Percentiles rank a stretch among this genome's conserved stretches.
Evolutionary conservation across 2,329 filamentous ascomycete genomes (phyloP).

Genomic region (Zasmidium cellare): DNA sequence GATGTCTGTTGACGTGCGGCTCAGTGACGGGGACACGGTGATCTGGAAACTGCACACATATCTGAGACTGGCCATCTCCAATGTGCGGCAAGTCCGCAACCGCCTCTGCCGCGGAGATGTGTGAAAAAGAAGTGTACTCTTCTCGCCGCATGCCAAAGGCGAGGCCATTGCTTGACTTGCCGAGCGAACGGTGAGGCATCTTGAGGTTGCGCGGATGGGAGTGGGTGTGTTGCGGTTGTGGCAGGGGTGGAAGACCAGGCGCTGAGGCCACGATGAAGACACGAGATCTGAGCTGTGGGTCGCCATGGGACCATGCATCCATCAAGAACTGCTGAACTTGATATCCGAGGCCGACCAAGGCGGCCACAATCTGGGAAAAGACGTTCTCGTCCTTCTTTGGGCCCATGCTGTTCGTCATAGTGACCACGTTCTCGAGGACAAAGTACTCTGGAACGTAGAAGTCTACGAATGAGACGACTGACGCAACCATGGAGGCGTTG

Average conservation of each 20-base stretch:
- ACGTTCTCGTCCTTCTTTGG: conserved; percentile 57
- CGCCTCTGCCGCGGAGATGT: conserved; percentile 55
- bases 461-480: conserved; percentile 73
- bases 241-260: conserved; percentile 60
- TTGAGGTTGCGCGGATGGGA: conserved; percentile 50
- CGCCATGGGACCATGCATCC: conserved; percentile 69
- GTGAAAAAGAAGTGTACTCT: conserved; percentile 61
- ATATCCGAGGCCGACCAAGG: conserved; percentile 74
- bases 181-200: conserved; percentile 47
- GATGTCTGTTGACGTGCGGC: conserved; percentile 41
- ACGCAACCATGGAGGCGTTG: conserved; percentile 76
- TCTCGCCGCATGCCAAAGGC: conserved; percentile 57
- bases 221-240: conserved; percentile 62
- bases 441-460: conserved; percentile 74
- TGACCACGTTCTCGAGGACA: conserved; percentile 73
- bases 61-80: conserved; percentile 60
- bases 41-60: conserved; percentile 67
- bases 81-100: conserved; percentile 63
- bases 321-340: conserved; percentile 68
- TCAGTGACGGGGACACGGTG: conserved; percentile 57
- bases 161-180: conserved; percentile 60
- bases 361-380: conserved; percentile 71
- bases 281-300: conserved; percentile 64
- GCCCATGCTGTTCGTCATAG: conserved; percentile 55
- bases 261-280: conserved; percentile 73